Base-by-base conservation (phyloP, 179 eudicot species). In the Spinacia oleracea region DNA sequence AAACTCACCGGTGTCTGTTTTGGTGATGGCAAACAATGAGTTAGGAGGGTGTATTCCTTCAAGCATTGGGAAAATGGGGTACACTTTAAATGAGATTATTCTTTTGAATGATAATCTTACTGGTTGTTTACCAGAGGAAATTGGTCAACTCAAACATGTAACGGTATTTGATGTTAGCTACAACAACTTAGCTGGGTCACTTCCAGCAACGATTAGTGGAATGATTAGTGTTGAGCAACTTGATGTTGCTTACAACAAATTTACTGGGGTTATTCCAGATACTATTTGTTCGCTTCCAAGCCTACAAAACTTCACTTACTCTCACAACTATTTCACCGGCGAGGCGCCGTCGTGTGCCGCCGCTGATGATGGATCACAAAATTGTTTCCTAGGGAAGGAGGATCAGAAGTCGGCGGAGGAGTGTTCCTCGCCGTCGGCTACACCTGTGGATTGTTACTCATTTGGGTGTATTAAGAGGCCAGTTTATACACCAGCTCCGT, bases 101-200 rank as follows among this genome's bases (percentile, higher is more conserved):
- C 64, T 87, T 3, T 43, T 51, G 23, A 72, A 87, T n/a, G 79
- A 85, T 14, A 78, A 83, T 23, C 81, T 87, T 9, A 82, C 84
- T 9, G 86, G 86, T 4, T 87, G 89, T 78, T 63, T 87, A 27
- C 89, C 89, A 0, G 59, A 46, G 0, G 79, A 87, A 72, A 71
- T 87, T 16, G 87, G 89, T 1, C 9, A 35, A 25, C 45, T 86
- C 16, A 63, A 32, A 11, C 68, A 86, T 25, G 85, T 70, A 4
- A 84, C 89, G 21, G 89, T 86, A 0, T 86, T 84, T 27, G 89
- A 86, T 38, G 85, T 86, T 1, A 84, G 89, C 70, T 80, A 71
- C 43, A 86, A 86, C 79, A 72, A 70, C 9, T 51, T 86, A 45
- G 59, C 80, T 0, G 89, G 89, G 5, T 62, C 84, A 0, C 38